phyloP scores from a whole-genome alignment of 768 basidiomycete species.

The Agaricus blazei region DNA sequence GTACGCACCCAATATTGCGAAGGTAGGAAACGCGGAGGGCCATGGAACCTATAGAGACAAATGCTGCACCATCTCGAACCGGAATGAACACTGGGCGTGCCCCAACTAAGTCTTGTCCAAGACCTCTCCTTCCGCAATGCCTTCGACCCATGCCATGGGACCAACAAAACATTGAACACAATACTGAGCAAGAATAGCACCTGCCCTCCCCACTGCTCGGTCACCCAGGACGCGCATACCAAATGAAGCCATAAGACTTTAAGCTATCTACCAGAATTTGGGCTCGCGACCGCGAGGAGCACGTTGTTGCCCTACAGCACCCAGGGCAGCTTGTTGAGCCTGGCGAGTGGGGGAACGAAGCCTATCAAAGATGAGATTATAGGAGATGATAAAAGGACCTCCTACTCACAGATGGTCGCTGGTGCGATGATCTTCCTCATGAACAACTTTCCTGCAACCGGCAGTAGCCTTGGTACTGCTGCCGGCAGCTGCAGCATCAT shows the following conservation, averaged over 20 bases:
- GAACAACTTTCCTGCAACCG: constrained; percentile 74
- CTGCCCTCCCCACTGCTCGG: constrained; percentile 36
- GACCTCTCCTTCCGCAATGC: not conserved
- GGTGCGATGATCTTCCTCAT: constrained; percentile 77
- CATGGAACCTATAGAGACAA: constrained; percentile 6
- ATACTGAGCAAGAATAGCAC: not conserved
- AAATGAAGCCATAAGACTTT: constrained; percentile 21
- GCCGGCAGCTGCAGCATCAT: constrained; percentile 46
- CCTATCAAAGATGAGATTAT: constrained; percentile 29
- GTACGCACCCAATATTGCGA: constrained; percentile 5
- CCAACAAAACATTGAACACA: too few relatives aligned
- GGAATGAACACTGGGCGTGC: constrained; percentile 34
- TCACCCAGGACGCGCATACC: constrained; percentile 39
- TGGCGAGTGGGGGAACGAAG: constrained; percentile 86
- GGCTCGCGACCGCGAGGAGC: constrained; percentile 40
- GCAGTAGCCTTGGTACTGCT: constrained; percentile 56
- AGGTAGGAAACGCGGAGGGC: constrained; percentile 3
- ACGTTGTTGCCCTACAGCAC: constrained; percentile 42
- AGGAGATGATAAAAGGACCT: constrained; percentile 13
- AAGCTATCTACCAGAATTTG: constrained; percentile 50
- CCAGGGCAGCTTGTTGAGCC: constrained; percentile 59
- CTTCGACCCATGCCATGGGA: too few relatives aligned
- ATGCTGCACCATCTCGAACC: constrained; percentile 19
- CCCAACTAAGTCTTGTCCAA: too few relatives aligned
- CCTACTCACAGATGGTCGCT: constrained; percentile 77